A percentile compares a stretch with the other conserved stretches of the same genome.
Conservation (phyloP, 1,284 basidiomycete species). For the Cutaneotrichosporon dermatis region DNA sequence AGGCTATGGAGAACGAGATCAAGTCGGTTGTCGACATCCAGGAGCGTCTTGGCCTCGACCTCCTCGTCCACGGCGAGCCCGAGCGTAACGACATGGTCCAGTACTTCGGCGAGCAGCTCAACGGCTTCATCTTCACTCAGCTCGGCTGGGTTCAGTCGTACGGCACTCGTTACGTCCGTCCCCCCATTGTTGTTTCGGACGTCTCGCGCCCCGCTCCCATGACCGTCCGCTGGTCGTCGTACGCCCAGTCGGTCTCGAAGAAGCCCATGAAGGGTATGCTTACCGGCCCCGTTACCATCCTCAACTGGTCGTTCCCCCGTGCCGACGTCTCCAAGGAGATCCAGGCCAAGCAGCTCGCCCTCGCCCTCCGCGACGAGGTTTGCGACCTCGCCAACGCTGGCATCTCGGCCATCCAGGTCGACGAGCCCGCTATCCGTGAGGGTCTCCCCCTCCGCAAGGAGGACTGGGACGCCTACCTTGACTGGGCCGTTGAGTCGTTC, state of each 20-base stretch:
- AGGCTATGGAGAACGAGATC: conserved; percentile 99
- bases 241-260: conserved; percentile 90
- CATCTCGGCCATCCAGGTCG: conserved; percentile 97
- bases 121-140: conserved; percentile 81
- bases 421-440: conserved; percentile 98
- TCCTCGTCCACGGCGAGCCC: conserved; percentile 98
- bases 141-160: conserved; percentile 99
- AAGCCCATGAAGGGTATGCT: conserved; percentile 99
- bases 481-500: conserved; percentile 97
- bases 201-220: conserved; percentile 90
- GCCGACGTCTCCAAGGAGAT: conserved; percentile 94
- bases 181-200: conserved; percentile 97
- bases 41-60: conserved; percentile 91
- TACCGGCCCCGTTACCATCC: conserved; percentile 92
- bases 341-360: conserved; percentile 97
- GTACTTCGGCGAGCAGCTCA: conserved; percentile 97
- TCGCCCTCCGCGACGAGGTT: conserved; percentile 98
- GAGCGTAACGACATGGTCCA: conserved; percentile 99
- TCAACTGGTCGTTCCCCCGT: conserved; percentile 99
- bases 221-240: conserved; percentile 95
- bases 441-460: conserved; percentile 90
- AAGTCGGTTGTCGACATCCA: conserved; percentile 92
- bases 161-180: conserved; percentile 84
- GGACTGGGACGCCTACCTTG: conserved; percentile 92
- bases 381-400: conserved; percentile 95